phyloP scores from a whole-genome alignment of 495 filamentous ascomycete genomes.

The Apiosordaria backusii region DNA sequence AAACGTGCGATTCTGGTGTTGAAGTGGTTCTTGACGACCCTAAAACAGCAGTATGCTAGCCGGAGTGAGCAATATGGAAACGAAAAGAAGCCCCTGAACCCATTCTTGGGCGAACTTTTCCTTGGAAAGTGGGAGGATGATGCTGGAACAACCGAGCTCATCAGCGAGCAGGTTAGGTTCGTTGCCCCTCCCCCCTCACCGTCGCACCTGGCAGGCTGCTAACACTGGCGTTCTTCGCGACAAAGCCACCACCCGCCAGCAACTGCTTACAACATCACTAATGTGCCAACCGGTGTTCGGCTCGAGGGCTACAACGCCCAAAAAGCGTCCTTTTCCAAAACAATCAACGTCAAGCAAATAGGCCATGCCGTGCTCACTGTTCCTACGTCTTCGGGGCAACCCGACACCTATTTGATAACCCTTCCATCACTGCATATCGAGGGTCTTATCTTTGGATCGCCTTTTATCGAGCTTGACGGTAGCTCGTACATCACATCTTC shows the following conservation, averaged over 20 bases:
- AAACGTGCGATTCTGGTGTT: conserved; percentile 84
- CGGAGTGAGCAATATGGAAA: conserved; percentile 87
- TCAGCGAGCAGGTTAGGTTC: conserved; percentile 64
- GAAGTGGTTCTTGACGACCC: conserved; percentile 95
- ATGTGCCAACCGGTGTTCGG: conserved; percentile 76
- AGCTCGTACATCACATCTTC: conserved; percentile 78
- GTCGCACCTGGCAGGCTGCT: background rate
- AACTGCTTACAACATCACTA: conserved; percentile 89
- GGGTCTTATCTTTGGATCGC: conserved; percentile 83
- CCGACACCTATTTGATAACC: conserved; percentile 83
- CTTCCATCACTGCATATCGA: conserved; percentile 92
- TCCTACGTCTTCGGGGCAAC: conserved; percentile 51
- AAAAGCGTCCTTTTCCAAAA: conserved; percentile 87
- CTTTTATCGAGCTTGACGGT: conserved; percentile 86
- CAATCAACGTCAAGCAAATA: conserved; percentile 94
- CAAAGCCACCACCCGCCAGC: conserved; percentile 94
- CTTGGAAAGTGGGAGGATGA: conserved; percentile 81
- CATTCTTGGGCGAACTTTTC: conserved; percentile 88
- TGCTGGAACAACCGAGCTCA: conserved; percentile 63
- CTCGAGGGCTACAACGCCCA: conserved; percentile 97
- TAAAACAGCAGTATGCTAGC: conserved; percentile 91
- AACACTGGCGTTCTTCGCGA: background rate
- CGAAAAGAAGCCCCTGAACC: conserved; percentile 97
- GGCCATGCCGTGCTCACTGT: conserved; percentile 86
- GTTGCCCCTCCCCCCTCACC: background rate